Conservation (phyloP, 164 flowering plant species). For the Stephania yunnanensis region DNA sequence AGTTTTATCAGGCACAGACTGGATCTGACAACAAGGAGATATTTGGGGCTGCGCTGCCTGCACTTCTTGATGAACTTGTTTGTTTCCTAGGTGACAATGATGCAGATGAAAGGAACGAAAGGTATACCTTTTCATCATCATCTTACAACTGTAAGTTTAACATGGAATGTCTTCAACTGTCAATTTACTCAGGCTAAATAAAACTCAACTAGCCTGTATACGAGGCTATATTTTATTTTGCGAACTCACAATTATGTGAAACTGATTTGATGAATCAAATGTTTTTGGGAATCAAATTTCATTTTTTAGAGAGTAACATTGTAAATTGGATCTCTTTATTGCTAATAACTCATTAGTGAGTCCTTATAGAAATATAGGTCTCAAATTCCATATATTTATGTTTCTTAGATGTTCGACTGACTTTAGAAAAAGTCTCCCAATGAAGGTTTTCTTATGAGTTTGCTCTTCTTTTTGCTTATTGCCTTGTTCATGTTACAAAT, state of each 20-base stretch:
- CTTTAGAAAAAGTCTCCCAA: neutral
- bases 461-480: neutral
- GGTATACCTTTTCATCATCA: constrained; percentile 36
- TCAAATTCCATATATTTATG: neutral
- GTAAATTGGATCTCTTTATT: neutral
- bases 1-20: constrained; percentile 80
- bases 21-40: constrained; percentile 83
- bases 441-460: neutral
- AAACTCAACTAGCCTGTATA: neutral
- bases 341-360: neutral
- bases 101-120: constrained; percentile 44
- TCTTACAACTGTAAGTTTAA: neutral
- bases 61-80: constrained; percentile 89
- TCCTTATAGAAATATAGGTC: neutral
- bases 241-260: neutral
- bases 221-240: neutral
- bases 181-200: neutral
- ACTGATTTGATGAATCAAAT: neutral
- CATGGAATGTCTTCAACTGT: neutral
- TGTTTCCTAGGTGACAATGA: constrained; percentile 71
- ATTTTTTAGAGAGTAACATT: neutral
- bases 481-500: neutral
- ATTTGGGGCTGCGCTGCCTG: constrained; percentile 95
- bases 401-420: neutral
- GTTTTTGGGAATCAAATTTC: neutral